A percentile compares a stretch with the other conserved stretches of the same genome.
Conservation (phyloP, 1,284 basidiomycete genomes). For the Austroboletus niveus region DNA sequence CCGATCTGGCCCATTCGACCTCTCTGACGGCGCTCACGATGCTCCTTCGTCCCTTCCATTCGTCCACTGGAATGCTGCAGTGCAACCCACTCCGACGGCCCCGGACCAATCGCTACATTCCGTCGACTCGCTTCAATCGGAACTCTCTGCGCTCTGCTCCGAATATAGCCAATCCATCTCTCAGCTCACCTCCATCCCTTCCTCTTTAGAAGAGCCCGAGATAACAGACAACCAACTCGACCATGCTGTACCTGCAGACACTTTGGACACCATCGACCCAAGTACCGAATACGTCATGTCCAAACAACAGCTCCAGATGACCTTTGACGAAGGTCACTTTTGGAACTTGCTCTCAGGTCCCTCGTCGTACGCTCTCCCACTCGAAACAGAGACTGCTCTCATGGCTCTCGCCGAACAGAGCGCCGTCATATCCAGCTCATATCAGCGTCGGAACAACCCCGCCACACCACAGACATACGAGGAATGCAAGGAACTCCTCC, state of each 20-base stretch:
- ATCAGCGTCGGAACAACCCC: slow-evolving; percentile 53
- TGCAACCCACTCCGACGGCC: slow-evolving; percentile 14
- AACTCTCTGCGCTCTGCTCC: slow-evolving; percentile 46
- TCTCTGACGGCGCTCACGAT: slow-evolving; percentile 17
- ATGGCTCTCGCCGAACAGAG: slow-evolving; percentile 49
- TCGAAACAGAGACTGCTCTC: slow-evolving; percentile 31
- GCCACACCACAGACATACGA: slow-evolving; percentile 62
- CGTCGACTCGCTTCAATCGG: slow-evolving; percentile 27
- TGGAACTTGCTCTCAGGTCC: slow-evolving; percentile 49
- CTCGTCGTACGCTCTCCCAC: slow-evolving; percentile 6
- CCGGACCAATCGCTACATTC: slow-evolving; percentile 16
- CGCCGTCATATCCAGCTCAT: slow-evolving; percentile 56
- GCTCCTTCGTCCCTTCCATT: slow-evolving; percentile 19
- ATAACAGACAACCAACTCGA: slow-evolving; percentile 7
- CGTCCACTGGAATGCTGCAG: slow-evolving; percentile 24
- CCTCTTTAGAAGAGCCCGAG: slow-evolving; percentile 19
- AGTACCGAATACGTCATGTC: slow-evolving; percentile 54
- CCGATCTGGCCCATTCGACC: slow-evolving; percentile 2
- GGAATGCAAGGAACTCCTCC: slow-evolving; percentile 62
- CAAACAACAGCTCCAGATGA: slow-evolving; percentile 61
- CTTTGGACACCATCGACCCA: slow-evolving; percentile 35
- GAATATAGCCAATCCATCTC: slow-evolving; percentile 50
- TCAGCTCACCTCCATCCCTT: slow-evolving; percentile 42
- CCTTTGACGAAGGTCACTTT: slow-evolving; percentile 58
- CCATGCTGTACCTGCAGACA: slow-evolving; percentile 8